Evolutionary conservation across 73 alveolate genomes (phyloP).

Genomic region (Paramecium sonneborni): DNA sequence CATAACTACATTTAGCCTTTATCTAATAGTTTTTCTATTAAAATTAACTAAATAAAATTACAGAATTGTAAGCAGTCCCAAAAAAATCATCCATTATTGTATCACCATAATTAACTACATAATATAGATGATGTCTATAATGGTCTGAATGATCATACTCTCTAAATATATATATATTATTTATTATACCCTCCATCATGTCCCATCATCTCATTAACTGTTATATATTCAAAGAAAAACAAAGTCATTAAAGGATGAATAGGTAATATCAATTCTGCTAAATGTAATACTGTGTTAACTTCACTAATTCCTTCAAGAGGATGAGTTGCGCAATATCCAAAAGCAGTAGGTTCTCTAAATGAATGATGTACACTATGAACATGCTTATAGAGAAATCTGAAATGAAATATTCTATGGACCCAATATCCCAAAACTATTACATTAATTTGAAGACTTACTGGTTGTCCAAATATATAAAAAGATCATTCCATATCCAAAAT

Average conservation of each 20-base stretch:
- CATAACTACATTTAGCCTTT: constrained; percentile 16
- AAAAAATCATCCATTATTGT: constrained; percentile 33
- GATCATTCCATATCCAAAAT: not conserved
- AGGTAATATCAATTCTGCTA: constrained; percentile 27
- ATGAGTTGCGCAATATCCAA: constrained; percentile 40
- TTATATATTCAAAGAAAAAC: constrained; percentile 25
- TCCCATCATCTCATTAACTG: not conserved
- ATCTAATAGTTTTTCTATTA: not conserved
- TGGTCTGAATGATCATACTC: constrained; percentile 33
- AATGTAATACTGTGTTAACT: not conserved
- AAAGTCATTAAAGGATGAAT: constrained; percentile 25
- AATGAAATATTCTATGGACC: constrained; percentile 15
- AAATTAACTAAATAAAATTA: not conserved
- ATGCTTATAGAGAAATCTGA: not conserved
- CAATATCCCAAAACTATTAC: constrained; percentile 26
- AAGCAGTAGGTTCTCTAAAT: constrained; percentile 29
- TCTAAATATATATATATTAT: not conserved
- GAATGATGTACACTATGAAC: constrained; percentile 14
- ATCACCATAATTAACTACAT: constrained; percentile 47
- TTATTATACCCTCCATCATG: constrained; percentile 46
- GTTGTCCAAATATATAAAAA: not conserved
- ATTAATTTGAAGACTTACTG: not conserved
- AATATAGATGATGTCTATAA: constrained; percentile 48
- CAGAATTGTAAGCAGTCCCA: not conserved
- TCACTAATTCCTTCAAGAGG: constrained; percentile 51